These are phyloP conservation scores for Euphorbia pulcherrima DNA, from an alignment of 345 rosid genomes.

Conservation along the genomic window DNA sequence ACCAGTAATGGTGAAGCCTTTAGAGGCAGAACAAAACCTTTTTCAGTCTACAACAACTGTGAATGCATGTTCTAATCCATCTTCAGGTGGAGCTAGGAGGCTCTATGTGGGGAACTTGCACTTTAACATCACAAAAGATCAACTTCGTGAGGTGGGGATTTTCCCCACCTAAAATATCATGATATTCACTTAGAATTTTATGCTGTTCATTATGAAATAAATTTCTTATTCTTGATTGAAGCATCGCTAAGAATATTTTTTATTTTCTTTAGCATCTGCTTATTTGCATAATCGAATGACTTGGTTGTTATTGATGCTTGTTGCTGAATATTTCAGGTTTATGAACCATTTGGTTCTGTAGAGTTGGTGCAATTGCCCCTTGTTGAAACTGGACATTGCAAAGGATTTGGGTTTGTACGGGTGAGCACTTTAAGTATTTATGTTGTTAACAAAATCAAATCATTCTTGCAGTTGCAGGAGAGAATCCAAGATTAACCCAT, in stretches of 20 bases:
- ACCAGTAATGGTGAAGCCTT: conserved; percentile 98
- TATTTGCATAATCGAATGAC: not conserved
- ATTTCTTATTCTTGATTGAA: not conserved
- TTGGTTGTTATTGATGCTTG: not conserved
- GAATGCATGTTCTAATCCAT: conserved; percentile 62
- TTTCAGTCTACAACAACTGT: conserved; percentile 82
- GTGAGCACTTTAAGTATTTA: conserved; percentile 32
- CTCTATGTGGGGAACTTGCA: conserved; percentile 93
- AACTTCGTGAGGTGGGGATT: conserved; percentile 68
- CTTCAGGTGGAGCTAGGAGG: conserved; percentile 84
- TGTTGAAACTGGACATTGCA: conserved; percentile 81
- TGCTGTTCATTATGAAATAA: not conserved
- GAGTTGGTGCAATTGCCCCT: conserved; percentile 94
- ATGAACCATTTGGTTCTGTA: conserved; percentile 88
- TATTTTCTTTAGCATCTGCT: not conserved
- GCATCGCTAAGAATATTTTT: not conserved
- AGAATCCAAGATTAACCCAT: not conserved
- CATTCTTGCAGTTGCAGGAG: not conserved
- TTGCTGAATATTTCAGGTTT: conserved; percentile 53
- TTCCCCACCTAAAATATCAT: not conserved
- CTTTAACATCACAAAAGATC: conserved; percentile 79
- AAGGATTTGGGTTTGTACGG: conserved; percentile 98
- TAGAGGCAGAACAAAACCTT: conserved; percentile 97
- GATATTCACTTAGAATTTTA: not conserved
- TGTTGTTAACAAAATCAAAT: not conserved